Percentiles rank a stretch among this genome's conserved stretches.
Conservation (phyloP, 2,329 filamentous ascomycete species). For the Fusarium sp. region DNA sequence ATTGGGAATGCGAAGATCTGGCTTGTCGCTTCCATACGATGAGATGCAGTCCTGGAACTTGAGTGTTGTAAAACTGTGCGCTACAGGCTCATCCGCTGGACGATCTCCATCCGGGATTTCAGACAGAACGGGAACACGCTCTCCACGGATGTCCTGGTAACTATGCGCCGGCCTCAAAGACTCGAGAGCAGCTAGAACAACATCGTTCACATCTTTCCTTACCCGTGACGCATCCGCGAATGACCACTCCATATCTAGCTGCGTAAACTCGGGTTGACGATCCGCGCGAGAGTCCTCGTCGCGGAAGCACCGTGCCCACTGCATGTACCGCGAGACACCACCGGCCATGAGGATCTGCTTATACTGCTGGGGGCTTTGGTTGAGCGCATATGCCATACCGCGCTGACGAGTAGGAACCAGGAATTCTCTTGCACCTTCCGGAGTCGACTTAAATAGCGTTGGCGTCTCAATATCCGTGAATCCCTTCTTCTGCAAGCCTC, state of each 20-base stretch:
- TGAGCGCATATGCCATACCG: constrained; percentile 87
- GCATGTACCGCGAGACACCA: constrained; percentile 85
- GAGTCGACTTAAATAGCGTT: constrained; percentile 95
- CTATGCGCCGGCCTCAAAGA: constrained; percentile 55
- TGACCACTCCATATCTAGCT: constrained; percentile 94
- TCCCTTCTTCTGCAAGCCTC: constrained; percentile 66
- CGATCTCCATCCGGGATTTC: constrained; percentile 41
- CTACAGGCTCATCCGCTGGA: constrained; percentile 36
- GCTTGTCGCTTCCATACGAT: constrained; percentile 89
- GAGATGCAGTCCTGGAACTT: constrained; percentile 72
- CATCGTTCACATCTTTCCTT: constrained; percentile 53
- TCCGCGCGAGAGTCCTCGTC: constrained; percentile 95
- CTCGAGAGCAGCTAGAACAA: constrained; percentile 50
- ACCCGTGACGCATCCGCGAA: constrained; percentile 72
- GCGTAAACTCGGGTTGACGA: constrained; percentile 93
- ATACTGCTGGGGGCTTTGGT: constrained; percentile 97
- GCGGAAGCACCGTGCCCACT: constrained; percentile 94
- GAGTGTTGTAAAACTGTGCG: constrained; percentile 53
- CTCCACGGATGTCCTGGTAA: constrained; percentile 72
- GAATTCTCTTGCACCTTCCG: constrained; percentile 95
- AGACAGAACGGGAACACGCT: constrained; percentile 52
- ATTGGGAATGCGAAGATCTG: constrained; percentile 82
- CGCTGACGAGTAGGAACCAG: constrained; percentile 85
- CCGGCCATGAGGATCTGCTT: constrained; percentile 98
- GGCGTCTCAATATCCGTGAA: constrained; percentile 92